Base-by-base conservation (phyloP, 495 filamentous ascomycete species). In the Penicillium cinerascens region DNA sequence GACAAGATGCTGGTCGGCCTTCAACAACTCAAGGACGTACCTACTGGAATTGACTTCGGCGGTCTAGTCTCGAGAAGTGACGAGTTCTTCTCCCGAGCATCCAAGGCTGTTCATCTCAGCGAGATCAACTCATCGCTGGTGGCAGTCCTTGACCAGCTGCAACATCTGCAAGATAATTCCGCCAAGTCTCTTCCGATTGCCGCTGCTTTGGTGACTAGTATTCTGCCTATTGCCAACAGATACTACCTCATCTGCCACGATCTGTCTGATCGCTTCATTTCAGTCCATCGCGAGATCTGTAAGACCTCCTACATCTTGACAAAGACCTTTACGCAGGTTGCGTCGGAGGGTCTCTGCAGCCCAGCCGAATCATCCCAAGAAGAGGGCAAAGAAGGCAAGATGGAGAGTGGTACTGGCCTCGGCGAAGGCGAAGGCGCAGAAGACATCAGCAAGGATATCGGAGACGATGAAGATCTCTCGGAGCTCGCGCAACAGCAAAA, bases 371-470 rank as follows among this genome's bases (percentile, higher is more conserved):
- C 87, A 44, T 87, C 84, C 16, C 81, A 82, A 35, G 82, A 86
- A 42, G 75, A 80, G 21, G 79, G 82, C 33, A 80, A 86, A 54
- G 76, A 81, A 16, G 87, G 89, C 6, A 83, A 92, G 56, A 75
- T 96, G 37, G 92, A 99, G 66, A 81, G 78, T 44, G 95, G 95
- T n/a, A 97, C 92, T 4, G 95, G 95, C 21, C 81, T 99, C n/a
- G 95, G 93, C 25, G 92, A 96, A 49, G 92, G 92, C 11, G 88
- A 96, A 61, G 95, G 91, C 21, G 90, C 86, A 2, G 90, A 97
- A 62, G 92, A 99, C 72, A 97, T 99, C 49, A 96, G 91, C 70
- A 96, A 97, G 59, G 92, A 97, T 63, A 85, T 99, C 42, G 81
- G 88, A 52, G 86, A 90, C 42, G 92, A 97, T 52, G 95, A 99